Percentiles rank a stretch among this genome's conserved stretches.
These are phyloP conservation scores for Trametes cubensis DNA, from an alignment of 768 basidiomycete species.

Conservation along the genomic window DNA sequence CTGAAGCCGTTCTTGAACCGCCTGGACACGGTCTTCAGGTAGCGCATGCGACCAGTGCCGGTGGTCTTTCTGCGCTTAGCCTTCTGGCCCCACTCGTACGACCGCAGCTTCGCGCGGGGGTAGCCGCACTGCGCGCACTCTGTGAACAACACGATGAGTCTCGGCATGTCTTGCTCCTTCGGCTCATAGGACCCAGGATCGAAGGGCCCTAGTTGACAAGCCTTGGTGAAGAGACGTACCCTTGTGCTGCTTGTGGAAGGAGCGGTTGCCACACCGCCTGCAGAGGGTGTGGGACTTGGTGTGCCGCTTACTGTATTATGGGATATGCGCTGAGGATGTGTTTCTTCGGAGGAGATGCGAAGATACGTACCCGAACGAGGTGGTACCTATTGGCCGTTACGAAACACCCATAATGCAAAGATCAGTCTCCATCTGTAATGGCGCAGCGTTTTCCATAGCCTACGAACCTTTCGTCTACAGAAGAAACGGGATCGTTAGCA, in stretches of 20 bases:
- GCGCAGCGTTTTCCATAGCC: constrained; percentile 21
- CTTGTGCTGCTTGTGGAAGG: constrained; percentile 99
- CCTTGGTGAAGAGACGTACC: constrained; percentile 50
- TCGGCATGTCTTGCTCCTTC: background rate
- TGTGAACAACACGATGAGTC: constrained; percentile 34
- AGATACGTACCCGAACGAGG: constrained; percentile 85
- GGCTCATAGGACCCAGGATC: background rate
- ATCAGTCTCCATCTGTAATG: constrained; percentile 23
- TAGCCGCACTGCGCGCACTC: constrained; percentile 97
- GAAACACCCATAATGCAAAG: constrained; percentile 14
- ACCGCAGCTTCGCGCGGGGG: constrained; percentile 92
- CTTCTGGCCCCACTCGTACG: constrained; percentile 98
- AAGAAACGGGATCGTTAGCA: constrained; percentile 24
- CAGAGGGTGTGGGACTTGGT: constrained; percentile 97
- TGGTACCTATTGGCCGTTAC: constrained; percentile 67
- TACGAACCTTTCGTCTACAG: constrained; percentile 84
- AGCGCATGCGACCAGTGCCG: constrained; percentile 93
- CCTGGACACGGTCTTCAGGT: constrained; percentile 90
- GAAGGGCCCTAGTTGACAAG: background rate
- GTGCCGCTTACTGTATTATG: constrained; percentile 81
- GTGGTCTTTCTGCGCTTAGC: constrained; percentile 99
- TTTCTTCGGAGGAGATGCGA: background rate
- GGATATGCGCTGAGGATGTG: constrained; percentile 8
- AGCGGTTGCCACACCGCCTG: constrained; percentile 92
- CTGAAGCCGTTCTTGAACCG: constrained; percentile 99